phyloP scores from a whole-genome alignment of 805 yeast genomes.

The Teunomyces barrocoloradensis region DNA sequence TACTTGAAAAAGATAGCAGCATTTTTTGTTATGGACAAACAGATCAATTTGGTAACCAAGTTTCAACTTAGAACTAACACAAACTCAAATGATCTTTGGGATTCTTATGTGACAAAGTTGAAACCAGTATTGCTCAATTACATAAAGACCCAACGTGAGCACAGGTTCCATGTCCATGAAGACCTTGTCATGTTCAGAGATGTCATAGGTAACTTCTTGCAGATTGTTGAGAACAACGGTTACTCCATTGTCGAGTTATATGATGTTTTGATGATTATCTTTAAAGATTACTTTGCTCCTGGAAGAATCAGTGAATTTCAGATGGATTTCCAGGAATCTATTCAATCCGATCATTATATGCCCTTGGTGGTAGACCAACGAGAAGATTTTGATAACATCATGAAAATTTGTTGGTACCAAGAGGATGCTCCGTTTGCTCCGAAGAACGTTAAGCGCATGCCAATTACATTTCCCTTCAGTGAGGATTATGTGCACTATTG shows the following conservation, averaged over 20 bases:
- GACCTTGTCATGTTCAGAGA: constrained; percentile 57
- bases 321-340: constrained; percentile 56
- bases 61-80: constrained; percentile 60
- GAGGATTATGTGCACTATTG: constrained; percentile 86
- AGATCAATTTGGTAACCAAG: constrained; percentile 60
- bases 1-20: constrained; percentile 67
- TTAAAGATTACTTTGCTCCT: constrained; percentile 58
- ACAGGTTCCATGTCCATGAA: constrained; percentile 29
- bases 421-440: constrained; percentile 49
- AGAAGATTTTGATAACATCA: constrained; percentile 59
- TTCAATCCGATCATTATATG: constrained; percentile 83
- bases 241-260: constrained; percentile 60
- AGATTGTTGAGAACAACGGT: constrained; percentile 71
- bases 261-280: constrained; percentile 55
- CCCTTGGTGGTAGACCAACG: constrained; percentile 69
- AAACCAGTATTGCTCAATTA: constrained; percentile 55
- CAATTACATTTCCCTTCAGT: constrained; percentile 73
- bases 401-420: constrained; percentile 68
- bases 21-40: constrained; percentile 72
- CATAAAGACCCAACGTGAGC: constrained; percentile 28
- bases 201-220: constrained; percentile 65
- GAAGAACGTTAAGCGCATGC: constrained; percentile 49
- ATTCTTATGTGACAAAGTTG: constrained; percentile 56
- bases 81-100: constrained; percentile 74
- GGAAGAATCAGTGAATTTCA: constrained; percentile 54